A percentile compares a stretch with the other conserved stretches of the same genome.
Evolutionary conservation across 305 asterid genomes (phyloP).

Genomic region (Stenogyne calaminthoides): DNA sequence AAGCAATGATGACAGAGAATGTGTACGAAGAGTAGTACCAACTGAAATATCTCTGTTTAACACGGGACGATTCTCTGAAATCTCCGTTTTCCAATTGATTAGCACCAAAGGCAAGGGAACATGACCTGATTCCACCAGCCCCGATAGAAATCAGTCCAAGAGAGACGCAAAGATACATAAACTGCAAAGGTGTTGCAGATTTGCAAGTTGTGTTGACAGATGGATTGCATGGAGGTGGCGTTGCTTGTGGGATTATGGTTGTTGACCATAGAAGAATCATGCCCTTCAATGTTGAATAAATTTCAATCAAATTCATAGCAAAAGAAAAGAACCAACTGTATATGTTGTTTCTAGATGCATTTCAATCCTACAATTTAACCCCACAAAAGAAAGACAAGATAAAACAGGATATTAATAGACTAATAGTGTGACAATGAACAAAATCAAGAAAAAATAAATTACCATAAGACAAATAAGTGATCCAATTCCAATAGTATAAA

Average conservation of each 20-base stretch:
- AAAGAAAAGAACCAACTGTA: not conserved
- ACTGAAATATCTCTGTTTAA: not conserved
- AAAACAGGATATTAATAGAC: not conserved
- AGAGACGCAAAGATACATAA: not conserved
- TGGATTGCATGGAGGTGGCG: not conserved
- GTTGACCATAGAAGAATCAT: not conserved
- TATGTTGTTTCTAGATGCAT: not conserved
- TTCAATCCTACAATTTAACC: not conserved
- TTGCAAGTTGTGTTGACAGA: not conserved
- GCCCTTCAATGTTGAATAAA: not conserved
- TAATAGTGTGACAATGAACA: not conserved
- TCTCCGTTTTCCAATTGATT: not conserved
- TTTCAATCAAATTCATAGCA: not conserved
- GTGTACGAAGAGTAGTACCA: not conserved
- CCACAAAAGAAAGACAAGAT: not conserved
- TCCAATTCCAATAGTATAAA: too few species aligned
- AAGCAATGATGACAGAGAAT: not conserved
- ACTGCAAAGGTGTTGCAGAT: not conserved
- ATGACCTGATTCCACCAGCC: not conserved
- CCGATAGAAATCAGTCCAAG: not conserved
- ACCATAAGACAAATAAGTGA: not conserved
- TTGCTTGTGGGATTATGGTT: not conserved
- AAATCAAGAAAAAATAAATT: not conserved
- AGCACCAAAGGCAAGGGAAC: not conserved
- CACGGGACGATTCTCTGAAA: not conserved